Base-by-base conservation (phyloP, 2,329 filamentous ascomycete species). In the Botrytis cinerea region DNA sequence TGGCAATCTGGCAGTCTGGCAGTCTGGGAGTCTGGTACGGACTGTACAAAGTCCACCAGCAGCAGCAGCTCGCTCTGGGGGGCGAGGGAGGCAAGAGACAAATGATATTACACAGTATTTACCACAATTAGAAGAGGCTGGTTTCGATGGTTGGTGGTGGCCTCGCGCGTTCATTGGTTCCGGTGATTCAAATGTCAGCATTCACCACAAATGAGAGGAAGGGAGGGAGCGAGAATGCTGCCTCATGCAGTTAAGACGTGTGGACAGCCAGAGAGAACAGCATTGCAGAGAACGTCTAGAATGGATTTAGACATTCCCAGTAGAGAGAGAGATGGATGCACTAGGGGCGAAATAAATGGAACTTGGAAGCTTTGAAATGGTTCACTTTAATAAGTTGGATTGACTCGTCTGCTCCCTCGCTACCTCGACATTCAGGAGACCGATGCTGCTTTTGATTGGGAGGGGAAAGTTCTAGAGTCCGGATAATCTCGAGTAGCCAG, bases 401-500 rank as follows among this genome's bases (percentile, higher is more conserved):
- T 66, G 25, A 67, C 64, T 54, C 46, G 46, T 40, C 16, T 43
- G 28, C 16, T 18, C 14, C 48, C 48, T 54, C 32, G 32, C 32
- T 32, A 32, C 32, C 32, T 32, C n/a, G 48, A 54, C 25, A 67
- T 14, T 67, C 64, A 68, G 64, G 48, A 57, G 64, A 57, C n/a
- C 8, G 46, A 43, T 22, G 12, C 28, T 67, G 64, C 45, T 54
- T 66, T 20, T 67, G 46, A 67, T 67, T 54, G 64, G 64, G 46
- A 67, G 64, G 46, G 64, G 64, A 43, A 68, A 54, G 64, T 68
- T 68, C 64, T 57, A 57, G 64, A 67, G 64, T 40, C 14, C 35
- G 32, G 32, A 40, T 22, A 38, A 35, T 38, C 32, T 35, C 59
- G 38, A 16, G 57, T 35, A 22, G 61, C 35, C 35, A 62, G 25